A percentile compares a stretch with the other conserved stretches of the same genome.
phyloP scores from a whole-genome alignment of 2,329 filamentous ascomycete species.

The Penicillium paneum region DNA sequence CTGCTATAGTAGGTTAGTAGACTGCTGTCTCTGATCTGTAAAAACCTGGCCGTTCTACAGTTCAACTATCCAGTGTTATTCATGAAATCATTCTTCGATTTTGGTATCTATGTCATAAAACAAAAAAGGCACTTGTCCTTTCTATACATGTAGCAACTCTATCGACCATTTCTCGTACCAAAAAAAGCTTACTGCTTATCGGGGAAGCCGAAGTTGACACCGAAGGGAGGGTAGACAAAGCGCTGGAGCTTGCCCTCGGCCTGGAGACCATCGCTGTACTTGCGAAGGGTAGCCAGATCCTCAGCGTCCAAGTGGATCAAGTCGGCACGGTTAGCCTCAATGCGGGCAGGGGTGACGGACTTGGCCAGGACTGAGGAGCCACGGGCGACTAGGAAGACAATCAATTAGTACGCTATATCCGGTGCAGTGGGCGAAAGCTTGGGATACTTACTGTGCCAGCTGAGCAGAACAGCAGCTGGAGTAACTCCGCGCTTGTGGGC shows the following conservation, averaged over 20 bases:
- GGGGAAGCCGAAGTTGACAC: slow-evolving; percentile 68
- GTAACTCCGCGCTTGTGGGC: slow-evolving; percentile 40
- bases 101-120: slow-evolving; percentile 7
- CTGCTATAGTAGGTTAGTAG: too few relatives aligned
- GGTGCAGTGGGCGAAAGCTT: neutral
- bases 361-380: slow-evolving; percentile 44
- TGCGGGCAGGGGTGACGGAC: slow-evolving; percentile 41
- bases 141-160: slow-evolving; percentile 3
- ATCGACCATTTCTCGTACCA: neutral
- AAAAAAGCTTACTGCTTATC: slow-evolving; percentile 50
- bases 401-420: neutral
- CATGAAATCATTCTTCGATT: slow-evolving; percentile 9
- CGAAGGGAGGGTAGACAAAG: slow-evolving; percentile 68
- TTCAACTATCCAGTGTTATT: neutral
- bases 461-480: slow-evolving; percentile 42
- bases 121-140: neutral
- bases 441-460: slow-evolving; percentile 41
- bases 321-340: slow-evolving; percentile 39
- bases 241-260: slow-evolving; percentile 35
- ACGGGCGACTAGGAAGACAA: slow-evolving; percentile 31
- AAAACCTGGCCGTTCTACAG: too few relatives aligned
- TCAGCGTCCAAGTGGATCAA: slow-evolving; percentile 39
- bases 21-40: too few relatives aligned
- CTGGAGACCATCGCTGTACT: slow-evolving; percentile 34
- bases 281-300: slow-evolving; percentile 38